Evolutionary conservation across 768 basidiomycete genomes (phyloP).

Genomic region (Kwoniella bestiolae): DNA sequence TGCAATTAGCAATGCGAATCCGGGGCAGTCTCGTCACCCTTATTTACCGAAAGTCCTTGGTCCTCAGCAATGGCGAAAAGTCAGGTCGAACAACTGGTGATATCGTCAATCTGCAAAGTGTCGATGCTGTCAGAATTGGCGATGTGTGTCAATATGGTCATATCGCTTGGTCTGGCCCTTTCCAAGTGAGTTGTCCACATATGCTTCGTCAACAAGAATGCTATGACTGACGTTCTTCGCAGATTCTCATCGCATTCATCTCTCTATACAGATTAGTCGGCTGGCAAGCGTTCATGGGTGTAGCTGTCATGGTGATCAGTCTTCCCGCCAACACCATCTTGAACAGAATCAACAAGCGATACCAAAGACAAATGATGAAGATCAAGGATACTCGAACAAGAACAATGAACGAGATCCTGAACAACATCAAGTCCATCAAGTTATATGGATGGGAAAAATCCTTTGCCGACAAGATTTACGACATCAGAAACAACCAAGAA

Average conservation of each 20-base stretch:
- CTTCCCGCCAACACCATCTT: constrained; percentile 49
- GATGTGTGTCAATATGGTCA: constrained; percentile 64
- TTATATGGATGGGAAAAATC: constrained; percentile 91
- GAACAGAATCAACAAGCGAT: constrained; percentile 55
- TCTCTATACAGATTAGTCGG: constrained; percentile 88
- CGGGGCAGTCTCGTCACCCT: constrained; percentile 82
- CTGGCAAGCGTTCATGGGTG: constrained; percentile 87
- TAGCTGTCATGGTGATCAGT: constrained; percentile 79
- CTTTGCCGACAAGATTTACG: constrained; percentile 77
- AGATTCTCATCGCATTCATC: constrained; percentile 86
- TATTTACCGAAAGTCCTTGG: constrained; percentile 83
- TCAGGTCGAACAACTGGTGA: constrained; percentile 78
- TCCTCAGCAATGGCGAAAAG: constrained; percentile 83
- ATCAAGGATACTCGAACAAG: constrained; percentile 68
- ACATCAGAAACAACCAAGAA: constrained; percentile 60
- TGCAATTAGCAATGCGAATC: constrained; percentile 71
- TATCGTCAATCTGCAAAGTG: constrained; percentile 92
- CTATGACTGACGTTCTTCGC: constrained; percentile 12
- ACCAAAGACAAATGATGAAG: constrained; percentile 92
- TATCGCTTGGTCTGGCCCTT: constrained; percentile 81
- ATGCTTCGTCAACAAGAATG: not conserved
- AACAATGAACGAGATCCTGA: constrained; percentile 90
- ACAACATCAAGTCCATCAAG: constrained; percentile 77
- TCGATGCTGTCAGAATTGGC: constrained; percentile 59
- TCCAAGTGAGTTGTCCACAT: constrained; percentile 63